A percentile compares a stretch with the other conserved stretches of the same genome.
Evolutionary conservation across 176 grass and related monocot species (phyloP).

Genomic region (Urochloa ruziziensis): DNA sequence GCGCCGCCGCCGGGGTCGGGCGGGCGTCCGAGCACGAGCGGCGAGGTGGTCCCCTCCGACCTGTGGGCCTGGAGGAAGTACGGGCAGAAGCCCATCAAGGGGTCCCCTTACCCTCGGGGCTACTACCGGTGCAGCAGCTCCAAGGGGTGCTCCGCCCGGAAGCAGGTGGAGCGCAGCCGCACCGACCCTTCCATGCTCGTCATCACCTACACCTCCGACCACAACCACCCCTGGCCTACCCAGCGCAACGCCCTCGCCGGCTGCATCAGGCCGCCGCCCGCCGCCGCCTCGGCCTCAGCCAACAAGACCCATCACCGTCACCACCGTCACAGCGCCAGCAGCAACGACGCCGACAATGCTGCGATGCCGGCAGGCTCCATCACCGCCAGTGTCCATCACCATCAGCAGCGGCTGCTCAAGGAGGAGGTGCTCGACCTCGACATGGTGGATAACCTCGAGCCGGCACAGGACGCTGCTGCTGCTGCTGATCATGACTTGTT

Average conservation of each 20-base stretch:
- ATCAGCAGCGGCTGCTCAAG: constrained; percentile 10
- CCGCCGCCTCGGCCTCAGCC: not conserved
- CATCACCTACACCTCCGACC: constrained; percentile 97
- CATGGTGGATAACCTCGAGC: not conserved
- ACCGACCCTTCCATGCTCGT: constrained; percentile 94
- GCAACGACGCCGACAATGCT: not conserved
- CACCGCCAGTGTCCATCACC: not conserved
- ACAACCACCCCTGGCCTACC: constrained; percentile 98
- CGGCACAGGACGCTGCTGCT: not conserved
- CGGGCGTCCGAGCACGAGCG: constrained; percentile 45
- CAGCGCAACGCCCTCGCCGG: constrained; percentile 91
- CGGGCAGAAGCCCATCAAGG: constrained; percentile 97
- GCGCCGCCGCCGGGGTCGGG: constrained; percentile 36
- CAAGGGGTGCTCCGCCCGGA: constrained; percentile 89
- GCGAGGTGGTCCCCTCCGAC: constrained; percentile 94
- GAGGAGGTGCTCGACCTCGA: constrained; percentile 23
- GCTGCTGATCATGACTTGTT: not conserved
- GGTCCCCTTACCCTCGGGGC: constrained; percentile 89
- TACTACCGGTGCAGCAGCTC: constrained; percentile 99
- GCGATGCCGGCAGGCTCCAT: not conserved
- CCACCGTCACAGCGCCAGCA: not conserved
- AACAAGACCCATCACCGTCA: not conserved
- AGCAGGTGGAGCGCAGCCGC: constrained; percentile 99
- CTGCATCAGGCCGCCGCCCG: constrained; percentile 40
- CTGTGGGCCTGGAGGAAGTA: constrained; percentile 99